Base-by-base conservation (phyloP, 192 early-diverging fungal genomes). In the Thamnidium elegans region DNA sequence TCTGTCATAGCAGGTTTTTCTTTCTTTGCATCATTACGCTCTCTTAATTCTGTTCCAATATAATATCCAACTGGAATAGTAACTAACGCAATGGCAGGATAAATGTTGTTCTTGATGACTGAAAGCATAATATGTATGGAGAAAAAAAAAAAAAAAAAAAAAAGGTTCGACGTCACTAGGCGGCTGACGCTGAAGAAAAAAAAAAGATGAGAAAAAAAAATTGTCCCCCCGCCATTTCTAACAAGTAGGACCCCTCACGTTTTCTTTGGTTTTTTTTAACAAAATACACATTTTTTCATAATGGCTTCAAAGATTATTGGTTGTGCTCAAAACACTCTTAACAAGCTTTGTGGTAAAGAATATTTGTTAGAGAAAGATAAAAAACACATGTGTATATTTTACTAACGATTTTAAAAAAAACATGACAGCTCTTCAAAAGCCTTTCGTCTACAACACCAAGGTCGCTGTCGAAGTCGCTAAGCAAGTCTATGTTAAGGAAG, bases 401-500 rank as follows among this genome's bases (percentile, higher is more conserved):
- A 26, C 26, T 26, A 26, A 26, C 26, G n/a, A 26, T 26, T 26
- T 2, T 34, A 7, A 13, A 8, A 7, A 19, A 34, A 7, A 5
- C 3, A 39, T 59, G 23, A 50, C 26, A 71, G 73, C 68, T 55
- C 11, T 73, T 60, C 73, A 70, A 55, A 67, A 66, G 54, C 72
- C 76, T 64, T 55, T 78, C 53, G 67, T 75, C 23, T 87, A 87
- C 71, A 81, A 84, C 61, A 68, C 79, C 61, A 75, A 75, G 67
- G 86, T 87, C 31, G 75, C 75, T 39, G 76, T 65, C 46, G 84
- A 87, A 71, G 45, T 87, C 43, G 84, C 79, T 50, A 87, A 87
- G 73, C 75, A 82, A 74, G 86, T 87, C 45, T 87, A 85, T 69
- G 75, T 69, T 21, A 81, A 80, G 48, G 84, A 87, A 72, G 78